phyloP scores from a whole-genome alignment of 1,284 basidiomycete genomes.

The Ustilago loliicola region DNA sequence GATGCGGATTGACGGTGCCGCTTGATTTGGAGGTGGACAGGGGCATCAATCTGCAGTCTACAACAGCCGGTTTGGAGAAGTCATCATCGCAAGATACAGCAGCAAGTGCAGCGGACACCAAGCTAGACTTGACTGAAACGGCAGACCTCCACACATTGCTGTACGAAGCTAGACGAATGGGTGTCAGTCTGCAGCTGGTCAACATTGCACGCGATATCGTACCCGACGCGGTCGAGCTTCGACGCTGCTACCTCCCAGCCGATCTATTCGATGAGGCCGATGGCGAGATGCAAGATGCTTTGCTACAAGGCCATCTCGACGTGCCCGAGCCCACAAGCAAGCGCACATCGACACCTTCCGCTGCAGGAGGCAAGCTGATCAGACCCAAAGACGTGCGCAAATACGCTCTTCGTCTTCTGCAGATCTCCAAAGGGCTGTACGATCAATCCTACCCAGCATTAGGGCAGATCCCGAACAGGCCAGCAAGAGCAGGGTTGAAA shows the following conservation, averaged over 20 bases:
- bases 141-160: slow-evolving; percentile 38
- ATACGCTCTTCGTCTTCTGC: slow-evolving; percentile 45
- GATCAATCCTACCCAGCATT: slow-evolving; percentile 49
- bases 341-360: background rate
- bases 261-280: slow-evolving; percentile 37
- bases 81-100: background rate
- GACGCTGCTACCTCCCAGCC: slow-evolving; percentile 57
- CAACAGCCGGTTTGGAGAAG: background rate
- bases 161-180: slow-evolving; percentile 60
- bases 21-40: slow-evolving; percentile 40
- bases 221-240: slow-evolving; percentile 51
- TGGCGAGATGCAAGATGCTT: slow-evolving; percentile 24
- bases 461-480: slow-evolving; percentile 45
- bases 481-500: slow-evolving; percentile 55
- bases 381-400: slow-evolving; percentile 39
- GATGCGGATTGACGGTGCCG: slow-evolving; percentile 40
- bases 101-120: background rate
- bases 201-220: slow-evolving; percentile 65
- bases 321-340: slow-evolving; percentile 4
- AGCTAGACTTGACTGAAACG: slow-evolving; percentile 16
- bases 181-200: slow-evolving; percentile 65
- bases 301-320: slow-evolving; percentile 19
- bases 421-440: slow-evolving; percentile 46
- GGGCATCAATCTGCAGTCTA: slow-evolving; percentile 16
- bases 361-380: slow-evolving; percentile 8